These are phyloP conservation scores for Lophiotrema nucula DNA, from an alignment of 495 filamentous ascomycete species.

Conservation along the genomic window DNA sequence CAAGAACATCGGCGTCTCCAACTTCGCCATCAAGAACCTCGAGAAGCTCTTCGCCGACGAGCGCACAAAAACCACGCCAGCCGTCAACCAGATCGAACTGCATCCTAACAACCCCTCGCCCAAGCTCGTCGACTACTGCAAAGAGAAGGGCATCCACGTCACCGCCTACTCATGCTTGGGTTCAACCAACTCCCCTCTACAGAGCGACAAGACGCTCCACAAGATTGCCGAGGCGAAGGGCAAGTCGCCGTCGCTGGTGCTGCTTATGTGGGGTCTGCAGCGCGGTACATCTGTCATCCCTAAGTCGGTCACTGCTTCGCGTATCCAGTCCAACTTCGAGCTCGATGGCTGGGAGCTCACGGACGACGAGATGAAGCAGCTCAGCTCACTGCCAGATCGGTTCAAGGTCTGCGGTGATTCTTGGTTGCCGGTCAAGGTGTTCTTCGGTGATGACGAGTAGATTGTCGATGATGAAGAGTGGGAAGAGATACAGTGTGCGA, in stretches of 20 bases:
- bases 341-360: slow-evolving; percentile 43
- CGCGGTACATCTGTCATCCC: slow-evolving; percentile 44
- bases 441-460: slow-evolving; percentile 84
- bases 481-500: too few species aligned
- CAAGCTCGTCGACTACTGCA: slow-evolving; percentile 69
- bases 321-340: slow-evolving; percentile 43
- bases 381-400: slow-evolving; percentile 38
- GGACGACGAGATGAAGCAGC: slow-evolving; percentile 42
- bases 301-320: slow-evolving; percentile 41
- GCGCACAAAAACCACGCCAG: slow-evolving; percentile 63
- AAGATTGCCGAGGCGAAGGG: slow-evolving; percentile 43
- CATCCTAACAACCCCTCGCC: slow-evolving; percentile 47
- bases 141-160: slow-evolving; percentile 44
- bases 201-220: slow-evolving; percentile 38
- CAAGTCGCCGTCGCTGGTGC: slow-evolving; percentile 39
- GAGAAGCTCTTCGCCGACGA: slow-evolving; percentile 57
- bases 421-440: slow-evolving; percentile 64
- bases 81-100: slow-evolving; percentile 83
- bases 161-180: slow-evolving; percentile 46
- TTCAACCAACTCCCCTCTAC: slow-evolving; percentile 43
- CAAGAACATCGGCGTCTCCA: slow-evolving; percentile 67
- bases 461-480: too few species aligned
- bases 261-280: slow-evolving; percentile 46
- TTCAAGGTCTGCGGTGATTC: slow-evolving; percentile 47
- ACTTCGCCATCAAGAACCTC: slow-evolving; percentile 61